Evolutionary conservation across 2,329 filamentous ascomycete species (phyloP).

Genomic region (Corinectria fuckeliana): DNA sequence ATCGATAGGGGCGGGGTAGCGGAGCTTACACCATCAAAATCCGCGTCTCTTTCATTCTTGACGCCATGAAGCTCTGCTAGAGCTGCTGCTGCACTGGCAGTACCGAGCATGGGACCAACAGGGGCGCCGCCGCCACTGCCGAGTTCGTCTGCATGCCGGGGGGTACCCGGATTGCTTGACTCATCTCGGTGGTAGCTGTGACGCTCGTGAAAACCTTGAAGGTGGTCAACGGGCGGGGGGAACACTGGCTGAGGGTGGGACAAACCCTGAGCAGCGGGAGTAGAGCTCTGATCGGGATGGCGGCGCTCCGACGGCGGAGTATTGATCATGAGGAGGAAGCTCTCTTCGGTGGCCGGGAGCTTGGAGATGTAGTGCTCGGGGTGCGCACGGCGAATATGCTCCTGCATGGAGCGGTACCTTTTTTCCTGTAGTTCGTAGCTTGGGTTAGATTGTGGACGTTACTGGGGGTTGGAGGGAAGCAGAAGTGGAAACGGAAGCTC

Average conservation of each 20-base stretch:
- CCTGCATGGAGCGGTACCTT: slow-evolving; percentile 97
- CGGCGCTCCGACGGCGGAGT: slow-evolving; percentile 79
- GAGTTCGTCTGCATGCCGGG: slow-evolving; percentile 73
- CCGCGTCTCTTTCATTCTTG: slow-evolving; percentile 78
- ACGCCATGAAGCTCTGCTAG: slow-evolving; percentile 83
- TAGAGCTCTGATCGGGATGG: slow-evolving; percentile 48
- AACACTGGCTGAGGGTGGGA: slow-evolving; percentile 26
- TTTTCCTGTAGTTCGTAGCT: slow-evolving; percentile 71
- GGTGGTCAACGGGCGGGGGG: slow-evolving; percentile 30
- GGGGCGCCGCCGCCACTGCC: slow-evolving; percentile 55
- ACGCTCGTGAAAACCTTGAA: slow-evolving; percentile 41
- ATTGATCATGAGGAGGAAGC: slow-evolving; percentile 95
- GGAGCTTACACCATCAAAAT: slow-evolving; percentile 73
- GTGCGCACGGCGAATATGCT: slow-evolving; percentile 97
- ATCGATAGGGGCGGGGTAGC: slow-evolving; percentile 39
- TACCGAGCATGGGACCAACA: slow-evolving; percentile 55
- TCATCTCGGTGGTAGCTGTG: slow-evolving; percentile 73
- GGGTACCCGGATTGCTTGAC: slow-evolving; percentile 70
- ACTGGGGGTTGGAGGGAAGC: slow-evolving; percentile 22
- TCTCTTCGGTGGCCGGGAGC: slow-evolving; percentile 96
- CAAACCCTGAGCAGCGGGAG: slow-evolving; percentile 43
- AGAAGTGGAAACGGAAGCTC: slow-evolving; percentile 12
- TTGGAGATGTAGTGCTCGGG: slow-evolving; percentile 98
- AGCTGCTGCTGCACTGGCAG: slow-evolving; percentile 79
- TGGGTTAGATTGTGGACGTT: slow-evolving; percentile 32